Evolutionary conservation across 495 filamentous ascomycete species (phyloP), one percentile per base, ranked within the genome.

Genomic region (Xylaria cubensis): DNA sequence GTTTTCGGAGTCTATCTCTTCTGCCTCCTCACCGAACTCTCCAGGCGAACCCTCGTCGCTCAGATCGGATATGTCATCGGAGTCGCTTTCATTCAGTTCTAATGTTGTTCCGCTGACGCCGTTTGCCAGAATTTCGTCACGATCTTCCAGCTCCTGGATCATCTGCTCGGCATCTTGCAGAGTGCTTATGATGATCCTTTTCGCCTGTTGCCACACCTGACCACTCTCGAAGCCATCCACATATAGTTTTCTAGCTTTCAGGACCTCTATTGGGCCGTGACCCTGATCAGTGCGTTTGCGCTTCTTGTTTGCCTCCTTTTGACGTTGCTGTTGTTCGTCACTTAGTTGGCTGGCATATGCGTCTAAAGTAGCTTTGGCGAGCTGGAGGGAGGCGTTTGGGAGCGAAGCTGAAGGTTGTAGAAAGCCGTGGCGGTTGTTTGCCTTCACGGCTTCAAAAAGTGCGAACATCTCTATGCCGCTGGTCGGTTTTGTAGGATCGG

Each of bases 151-250:
- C 63, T 82, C 84, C 36, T 82, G 78, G 67, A 91, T 85, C 12
- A 87, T 74, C 71, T 90, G 85, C 15, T 72, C 74, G 9, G 81
- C 79, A 72, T 85, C 81, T 29, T 81, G 64, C 1, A 86, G 72
- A 24, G 84, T 76, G 62, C 84, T 86, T 32, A 84, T 81, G 68
- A 96, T 86, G 26, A 99, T 92, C 78, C 92, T 89, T 73, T 87
- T 90, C 6, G 94, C 93, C 82, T 99, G 96, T 78, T 97, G 93
- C 94, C 95, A 98, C 21, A 99, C 90, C 82, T 98, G 96, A 58
- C 90, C 89, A 29, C 92, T 89, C 71, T 90, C 92, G 80, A 99
- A 97, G 0, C 95, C 96, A 36, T 97, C 91, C 39, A 92, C 84
- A 80, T 98, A 91, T 26, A 99, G 81, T 80, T 92, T 92, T 76